Base-by-base conservation (phyloP, 148 eudicot species). In the Fagopyrum homotropicum region DNA sequence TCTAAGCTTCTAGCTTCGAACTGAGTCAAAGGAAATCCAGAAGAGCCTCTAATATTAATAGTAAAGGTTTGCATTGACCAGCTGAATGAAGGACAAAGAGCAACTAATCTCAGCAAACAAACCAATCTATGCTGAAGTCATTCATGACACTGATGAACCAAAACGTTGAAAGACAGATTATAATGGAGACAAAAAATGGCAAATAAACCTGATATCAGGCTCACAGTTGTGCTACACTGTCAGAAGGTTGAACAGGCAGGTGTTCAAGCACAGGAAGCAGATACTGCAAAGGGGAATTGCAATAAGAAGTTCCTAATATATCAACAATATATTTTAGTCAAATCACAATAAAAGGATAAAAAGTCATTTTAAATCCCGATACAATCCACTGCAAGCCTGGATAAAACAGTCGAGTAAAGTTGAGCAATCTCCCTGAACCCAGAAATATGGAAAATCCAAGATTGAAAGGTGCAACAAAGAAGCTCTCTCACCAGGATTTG, bases 401-500 rank as follows among this genome's bases (percentile, higher is more conserved):
- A 55, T 16, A 19, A 16, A 14, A 55, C 59, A 15, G 1, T 16
- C n/a, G 17, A 14, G 59, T 4, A 55, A 49, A 9, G 7, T 49
- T 49, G 12, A 15, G 0, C 1, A 15, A 55, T 4, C n/a, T 55
- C 19, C 59, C n/a, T 4, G 16, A 54, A 22, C 4, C 6, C 45
- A 71, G 45, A 15, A 45, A 71, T 26, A 71, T 1, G 7, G 7
- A n/a, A 17, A 29, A 29, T 9, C 7, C 1, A 64, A 64, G 9
- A 60, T 2, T 15, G 44, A 26, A 26, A 43, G 40, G 35, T 64
- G 40, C 14, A 3, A 30, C 8, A 52, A 4, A 69, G 56, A 71
- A 63, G 35, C 26, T 72, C 74, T 72, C 74, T 72, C 72, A 92
- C 98, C 98, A 75, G 98, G 93, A 72, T 90, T 92, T 30, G 91